Evolutionary conservation across 805 yeast species (phyloP), one percentile per base, ranked within the genome.

Genomic region (Saccharomycopsis sp.): DNA sequence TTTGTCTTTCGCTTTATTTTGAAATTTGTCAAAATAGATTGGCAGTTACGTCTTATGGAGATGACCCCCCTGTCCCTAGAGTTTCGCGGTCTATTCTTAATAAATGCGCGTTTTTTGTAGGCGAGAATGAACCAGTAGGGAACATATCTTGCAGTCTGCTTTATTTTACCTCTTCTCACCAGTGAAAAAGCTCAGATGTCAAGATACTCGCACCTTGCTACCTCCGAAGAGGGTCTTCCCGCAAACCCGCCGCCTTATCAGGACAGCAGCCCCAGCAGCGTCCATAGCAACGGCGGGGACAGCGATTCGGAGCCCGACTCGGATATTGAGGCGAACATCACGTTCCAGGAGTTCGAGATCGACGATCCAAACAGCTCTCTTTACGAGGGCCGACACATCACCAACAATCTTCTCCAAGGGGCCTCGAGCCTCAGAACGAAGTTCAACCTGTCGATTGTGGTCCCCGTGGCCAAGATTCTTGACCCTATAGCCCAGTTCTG

Each of bases 401-500:
- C 63, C 61, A 61, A 16, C 59, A 62, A 2, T 61, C 65, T 44
- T 62, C 62, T 52, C 59, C 50, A 54, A 20, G n/a, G 53, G 5
- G 60, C 60, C 15, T 34, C 23, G 7, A 20, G 21, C 7, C n/a
- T 59, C 16, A 20, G 59, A 14, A 21, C 53, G 12, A 62, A 60
- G n/a, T 60, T 73, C 53, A 66, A 66, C 51, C 62, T 69, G 9
- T 67, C 65, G 29, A 56, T 79, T n/a, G 65, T 73, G 1, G 53
- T 62, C 15, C 80, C 81, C 0, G 75, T 79, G 2, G 59, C 72
- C 44, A 68, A 70, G 14, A 63, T 78, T 2, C 64, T 80, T 46
- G 83, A 79, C 60, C 85, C 85, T 0, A 64, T 80, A 12, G 78
- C 75, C 1, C 73, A 71, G 50, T 51, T 72, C 1, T 73, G 74